Evolutionary conservation across 805 yeast species (phyloP).

Genomic region (Ogataea methanolica): DNA sequence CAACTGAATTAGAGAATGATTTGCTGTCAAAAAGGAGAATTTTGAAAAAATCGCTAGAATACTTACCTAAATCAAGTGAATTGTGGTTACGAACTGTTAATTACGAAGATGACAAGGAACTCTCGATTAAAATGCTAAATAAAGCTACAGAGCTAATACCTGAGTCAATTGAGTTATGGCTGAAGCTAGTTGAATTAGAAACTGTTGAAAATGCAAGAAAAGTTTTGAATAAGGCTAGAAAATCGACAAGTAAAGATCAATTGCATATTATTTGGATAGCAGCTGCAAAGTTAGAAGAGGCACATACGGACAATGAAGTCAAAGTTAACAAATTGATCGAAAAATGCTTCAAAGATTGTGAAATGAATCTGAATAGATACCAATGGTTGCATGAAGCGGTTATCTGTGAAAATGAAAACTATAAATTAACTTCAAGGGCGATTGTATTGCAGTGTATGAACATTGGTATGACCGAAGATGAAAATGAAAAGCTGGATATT

Average conservation of each 20-base stretch:
- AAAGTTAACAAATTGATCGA: slow-evolving; percentile 44
- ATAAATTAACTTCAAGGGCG: slow-evolving; percentile 45
- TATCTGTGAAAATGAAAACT: slow-evolving; percentile 44
- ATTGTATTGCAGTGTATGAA: slow-evolving; percentile 43
- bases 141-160: slow-evolving; percentile 74
- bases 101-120: slow-evolving; percentile 48
- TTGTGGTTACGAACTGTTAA: slow-evolving; percentile 71
- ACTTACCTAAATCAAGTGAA: slow-evolving; percentile 47
- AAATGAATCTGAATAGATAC: slow-evolving; percentile 31
- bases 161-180: slow-evolving; percentile 60
- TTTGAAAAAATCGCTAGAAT: slow-evolving; percentile 67
- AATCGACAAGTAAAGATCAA: slow-evolving; percentile 41
- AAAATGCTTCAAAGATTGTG: slow-evolving; percentile 42
- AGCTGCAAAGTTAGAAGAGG: slow-evolving; percentile 66
- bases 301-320: slow-evolving; percentile 34
- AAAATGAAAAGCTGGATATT: slow-evolving; percentile 21
- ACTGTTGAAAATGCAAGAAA: slow-evolving; percentile 45
- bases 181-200: slow-evolving; percentile 45
- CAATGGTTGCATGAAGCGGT: slow-evolving; percentile 58
- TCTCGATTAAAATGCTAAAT: slow-evolving; percentile 47
- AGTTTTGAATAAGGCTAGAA: slow-evolving; percentile 58
- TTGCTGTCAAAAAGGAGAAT: slow-evolving; percentile 47
- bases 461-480: slow-evolving; percentile 15
- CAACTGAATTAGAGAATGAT: slow-evolving; percentile 62
- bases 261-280: slow-evolving; percentile 61